Conservation (phyloP, 2,329 filamentous ascomycete genomes). For the Fusarium sp. region DNA sequence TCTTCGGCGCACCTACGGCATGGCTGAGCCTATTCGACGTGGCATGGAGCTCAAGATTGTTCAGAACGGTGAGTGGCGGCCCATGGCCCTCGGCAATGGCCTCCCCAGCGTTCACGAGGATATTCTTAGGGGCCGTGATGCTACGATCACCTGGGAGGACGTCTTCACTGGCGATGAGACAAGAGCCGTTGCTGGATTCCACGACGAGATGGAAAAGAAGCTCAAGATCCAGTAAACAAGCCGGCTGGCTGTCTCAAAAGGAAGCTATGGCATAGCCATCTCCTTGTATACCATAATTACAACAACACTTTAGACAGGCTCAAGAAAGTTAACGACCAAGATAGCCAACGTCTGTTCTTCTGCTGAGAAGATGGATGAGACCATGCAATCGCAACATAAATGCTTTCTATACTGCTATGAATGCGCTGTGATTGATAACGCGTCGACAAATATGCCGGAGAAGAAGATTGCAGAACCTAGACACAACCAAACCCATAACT, state of each 20-base stretch:
- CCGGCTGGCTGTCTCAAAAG: background rate
- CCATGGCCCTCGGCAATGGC: conserved; percentile 69
- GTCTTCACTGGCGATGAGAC: conserved; percentile 83
- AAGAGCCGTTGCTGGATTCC: conserved; percentile 74
- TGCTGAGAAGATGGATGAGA: background rate
- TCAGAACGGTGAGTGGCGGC: conserved; percentile 80
- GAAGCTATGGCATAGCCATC: background rate
- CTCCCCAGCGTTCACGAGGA: conserved; percentile 82
- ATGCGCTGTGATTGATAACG: conserved; percentile 21
- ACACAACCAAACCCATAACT: conserved; percentile 32
- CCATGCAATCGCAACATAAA: conserved; percentile 18
- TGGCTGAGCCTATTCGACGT: conserved; percentile 89
- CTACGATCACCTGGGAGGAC: conserved; percentile 89
- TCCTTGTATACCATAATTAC: conserved; percentile 25
- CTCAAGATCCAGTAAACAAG: conserved; percentile 70
- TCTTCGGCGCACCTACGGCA: conserved; percentile 85
- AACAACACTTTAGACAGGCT: conserved; percentile 31
- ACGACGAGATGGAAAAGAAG: conserved; percentile 94
- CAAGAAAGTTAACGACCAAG: background rate
- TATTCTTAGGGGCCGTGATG: conserved; percentile 82
- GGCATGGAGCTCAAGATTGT: conserved; percentile 96
- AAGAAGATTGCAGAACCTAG: conserved; percentile 29
- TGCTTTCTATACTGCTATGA: conserved; percentile 47
- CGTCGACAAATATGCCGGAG: conserved; percentile 18
- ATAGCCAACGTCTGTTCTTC: background rate